Conservation (phyloP, 1,284 basidiomycete genomes). For the Schizophyllum amplum region DNA sequence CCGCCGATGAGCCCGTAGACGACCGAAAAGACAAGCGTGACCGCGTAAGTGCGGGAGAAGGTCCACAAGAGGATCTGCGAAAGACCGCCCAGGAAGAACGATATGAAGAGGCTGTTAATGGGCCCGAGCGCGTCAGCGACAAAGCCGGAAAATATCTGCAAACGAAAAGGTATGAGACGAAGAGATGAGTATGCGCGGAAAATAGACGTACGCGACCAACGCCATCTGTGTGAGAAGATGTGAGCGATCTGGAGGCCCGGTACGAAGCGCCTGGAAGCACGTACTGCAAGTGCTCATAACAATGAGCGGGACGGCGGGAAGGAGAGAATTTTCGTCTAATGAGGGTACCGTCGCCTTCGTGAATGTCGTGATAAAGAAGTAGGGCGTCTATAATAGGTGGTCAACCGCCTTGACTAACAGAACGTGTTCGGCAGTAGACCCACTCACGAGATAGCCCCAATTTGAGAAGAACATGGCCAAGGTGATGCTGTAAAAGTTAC, state of each 20-base stretch:
- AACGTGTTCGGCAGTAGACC: too few species aligned
- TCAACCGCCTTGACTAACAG: neutral
- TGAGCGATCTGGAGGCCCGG: neutral
- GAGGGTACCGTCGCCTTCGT: slow-evolving; percentile 3
- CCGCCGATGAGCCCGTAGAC: slow-evolving; percentile 4
- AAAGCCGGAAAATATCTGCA: slow-evolving; percentile 2
- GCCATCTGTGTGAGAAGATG: neutral
- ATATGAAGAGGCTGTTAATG: slow-evolving; percentile 5
- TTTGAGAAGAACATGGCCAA: slow-evolving; percentile 1
- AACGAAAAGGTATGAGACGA: neutral
- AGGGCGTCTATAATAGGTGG: neutral
- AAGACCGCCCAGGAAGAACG: slow-evolving; percentile 6
- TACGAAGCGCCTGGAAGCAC: neutral
- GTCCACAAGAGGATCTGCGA: slow-evolving; percentile 5
- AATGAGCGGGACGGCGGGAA: slow-evolving; percentile 1
- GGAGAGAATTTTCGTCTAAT: slow-evolving; percentile 1
- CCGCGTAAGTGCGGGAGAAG: neutral
- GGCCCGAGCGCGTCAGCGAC: slow-evolving; percentile 4
- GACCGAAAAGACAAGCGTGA: slow-evolving; percentile 1
- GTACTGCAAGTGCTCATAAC: slow-evolving; percentile 4
- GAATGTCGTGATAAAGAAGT: slow-evolving; percentile 6
- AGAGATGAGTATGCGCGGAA: neutral
- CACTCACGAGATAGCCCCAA: slow-evolving; percentile 4
- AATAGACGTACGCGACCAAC: neutral
- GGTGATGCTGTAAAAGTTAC: slow-evolving; percentile 1